These are phyloP conservation scores for Hymenochaete sp. DNA, from an alignment of 1,284 basidiomycete genomes.

Conservation along the genomic window DNA sequence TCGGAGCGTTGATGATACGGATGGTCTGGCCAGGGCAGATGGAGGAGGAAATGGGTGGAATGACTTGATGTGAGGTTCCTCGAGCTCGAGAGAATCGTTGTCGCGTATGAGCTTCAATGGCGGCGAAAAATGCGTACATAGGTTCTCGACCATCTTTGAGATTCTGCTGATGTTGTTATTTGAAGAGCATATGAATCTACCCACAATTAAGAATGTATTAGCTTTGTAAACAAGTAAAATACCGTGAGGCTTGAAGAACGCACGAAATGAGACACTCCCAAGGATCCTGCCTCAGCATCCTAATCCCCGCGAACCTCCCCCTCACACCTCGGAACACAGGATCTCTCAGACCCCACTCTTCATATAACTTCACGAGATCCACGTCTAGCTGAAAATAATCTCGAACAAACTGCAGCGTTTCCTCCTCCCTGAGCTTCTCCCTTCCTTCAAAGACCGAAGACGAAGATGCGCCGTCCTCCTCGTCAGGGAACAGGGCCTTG, in stretches of 20 bases:
- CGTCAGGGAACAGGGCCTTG: constrained; percentile 53
- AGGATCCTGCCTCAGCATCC: constrained; percentile 86
- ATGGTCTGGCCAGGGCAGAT: constrained; percentile 49
- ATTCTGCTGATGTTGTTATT: constrained; percentile 96
- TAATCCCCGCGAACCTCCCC: constrained; percentile 54
- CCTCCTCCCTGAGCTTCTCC: constrained; percentile 34
- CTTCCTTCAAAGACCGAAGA: not conserved
- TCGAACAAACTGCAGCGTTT: constrained; percentile 70
- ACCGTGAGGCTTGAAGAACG: constrained; percentile 28
- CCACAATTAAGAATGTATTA: not conserved
- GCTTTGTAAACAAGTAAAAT: not conserved
- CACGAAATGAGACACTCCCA: constrained; percentile 93
- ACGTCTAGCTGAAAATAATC: constrained; percentile 89
- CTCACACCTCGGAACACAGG: constrained; percentile 63
- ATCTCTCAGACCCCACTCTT: constrained; percentile 71
- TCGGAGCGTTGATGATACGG: constrained; percentile 64
- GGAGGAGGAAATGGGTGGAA: constrained; percentile 88
- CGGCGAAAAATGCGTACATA: constrained; percentile 65
- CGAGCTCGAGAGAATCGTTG: constrained; percentile 26
- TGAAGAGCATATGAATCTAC: constrained; percentile 94
- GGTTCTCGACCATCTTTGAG: constrained; percentile 77
- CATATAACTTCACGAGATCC: constrained; percentile 69
- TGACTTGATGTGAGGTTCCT: too few species aligned
- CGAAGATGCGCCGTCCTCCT: constrained; percentile 18
- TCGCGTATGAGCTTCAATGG: constrained; percentile 45